Percentiles rank a stretch among this genome's conserved stretches.
These are phyloP conservation scores for Hericium erinaceus DNA, from an alignment of 768 basidiomycete species.

Conservation along the genomic window DNA sequence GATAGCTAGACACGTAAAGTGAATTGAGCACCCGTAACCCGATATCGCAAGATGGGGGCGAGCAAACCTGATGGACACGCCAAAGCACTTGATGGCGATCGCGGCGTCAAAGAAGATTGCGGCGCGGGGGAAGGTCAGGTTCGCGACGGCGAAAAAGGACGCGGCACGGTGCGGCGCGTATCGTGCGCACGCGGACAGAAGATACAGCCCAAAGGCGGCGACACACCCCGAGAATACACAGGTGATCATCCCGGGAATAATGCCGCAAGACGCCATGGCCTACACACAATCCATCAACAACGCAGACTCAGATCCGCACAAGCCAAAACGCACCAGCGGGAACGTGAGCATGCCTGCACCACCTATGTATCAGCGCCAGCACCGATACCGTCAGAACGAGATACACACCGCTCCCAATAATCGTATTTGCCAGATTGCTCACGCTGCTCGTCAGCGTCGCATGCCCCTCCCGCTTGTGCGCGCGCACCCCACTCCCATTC, in stretches of 20 bases:
- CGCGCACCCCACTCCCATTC: slow-evolving; percentile 21
- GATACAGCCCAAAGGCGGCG: slow-evolving; percentile 80
- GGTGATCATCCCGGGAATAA: slow-evolving; percentile 85
- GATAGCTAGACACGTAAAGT: slow-evolving; percentile 40
- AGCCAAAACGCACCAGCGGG: slow-evolving; percentile 49
- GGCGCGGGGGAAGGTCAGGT: slow-evolving; percentile 83
- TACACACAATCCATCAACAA: slow-evolving; percentile 18
- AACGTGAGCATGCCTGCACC: slow-evolving; percentile 78
- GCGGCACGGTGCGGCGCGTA: slow-evolving; percentile 63
- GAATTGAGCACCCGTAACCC: background rate
- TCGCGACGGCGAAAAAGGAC: slow-evolving; percentile 76
- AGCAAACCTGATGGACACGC: slow-evolving; percentile 81
- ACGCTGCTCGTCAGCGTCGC: slow-evolving; percentile 61
- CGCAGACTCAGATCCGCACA: background rate
- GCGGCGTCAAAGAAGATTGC: slow-evolving; percentile 89
- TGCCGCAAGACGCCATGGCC: slow-evolving; percentile 86
- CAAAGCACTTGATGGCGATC: slow-evolving; percentile 94
- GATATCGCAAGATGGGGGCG: background rate
- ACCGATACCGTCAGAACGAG: background rate
- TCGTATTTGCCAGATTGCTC: slow-evolving; percentile 81
- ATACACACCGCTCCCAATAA: slow-evolving; percentile 75
- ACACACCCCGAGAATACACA: slow-evolving; percentile 74
- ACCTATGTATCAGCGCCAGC: background rate
- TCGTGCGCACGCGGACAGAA: slow-evolving; percentile 77
- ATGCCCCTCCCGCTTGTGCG: slow-evolving; percentile 44